These are phyloP conservation scores for Entrophospora sp. DNA, from an alignment of 192 early-diverging fungal species.

Conservation along the genomic window DNA sequence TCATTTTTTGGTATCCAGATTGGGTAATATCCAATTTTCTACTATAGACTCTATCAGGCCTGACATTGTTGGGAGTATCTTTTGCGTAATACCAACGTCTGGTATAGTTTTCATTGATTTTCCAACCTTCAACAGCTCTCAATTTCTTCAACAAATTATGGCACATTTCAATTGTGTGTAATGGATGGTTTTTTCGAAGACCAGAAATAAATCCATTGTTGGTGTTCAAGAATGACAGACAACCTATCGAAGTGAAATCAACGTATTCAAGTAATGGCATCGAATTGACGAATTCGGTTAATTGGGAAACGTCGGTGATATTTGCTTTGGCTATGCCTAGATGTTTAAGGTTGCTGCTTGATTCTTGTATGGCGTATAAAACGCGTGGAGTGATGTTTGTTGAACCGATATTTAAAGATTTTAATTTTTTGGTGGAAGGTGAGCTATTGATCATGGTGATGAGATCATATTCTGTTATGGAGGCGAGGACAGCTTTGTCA, in stretches of 20 bases:
- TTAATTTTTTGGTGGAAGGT: not conserved
- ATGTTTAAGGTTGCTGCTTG: not conserved
- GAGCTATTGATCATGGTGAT: not conserved
- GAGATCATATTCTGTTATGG: not conserved
- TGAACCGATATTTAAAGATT: not conserved
- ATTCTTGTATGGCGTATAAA: not conserved
- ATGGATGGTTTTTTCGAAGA: not conserved
- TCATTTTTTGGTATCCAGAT: not conserved
- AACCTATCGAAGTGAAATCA: not conserved
- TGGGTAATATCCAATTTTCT: not conserved
- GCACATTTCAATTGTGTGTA: not conserved
- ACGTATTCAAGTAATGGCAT: not conserved
- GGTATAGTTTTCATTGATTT: not conserved
- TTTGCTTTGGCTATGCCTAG: not conserved
- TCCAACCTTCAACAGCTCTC: not conserved
- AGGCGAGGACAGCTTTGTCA: not conserved
- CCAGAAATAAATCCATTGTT: not conserved
- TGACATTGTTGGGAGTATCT: not conserved
- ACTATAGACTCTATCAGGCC: not conserved
- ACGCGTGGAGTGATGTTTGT: not conserved
- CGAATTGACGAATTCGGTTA: not conserved
- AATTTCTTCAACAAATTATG: not conserved
- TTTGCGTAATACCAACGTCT: conserved; percentile 8
- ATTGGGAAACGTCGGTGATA: not conserved
- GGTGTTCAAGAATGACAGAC: not conserved